Conservation (phyloP, 2,329 filamentous ascomycete species). For the Fusarium veterinarium region DNA sequence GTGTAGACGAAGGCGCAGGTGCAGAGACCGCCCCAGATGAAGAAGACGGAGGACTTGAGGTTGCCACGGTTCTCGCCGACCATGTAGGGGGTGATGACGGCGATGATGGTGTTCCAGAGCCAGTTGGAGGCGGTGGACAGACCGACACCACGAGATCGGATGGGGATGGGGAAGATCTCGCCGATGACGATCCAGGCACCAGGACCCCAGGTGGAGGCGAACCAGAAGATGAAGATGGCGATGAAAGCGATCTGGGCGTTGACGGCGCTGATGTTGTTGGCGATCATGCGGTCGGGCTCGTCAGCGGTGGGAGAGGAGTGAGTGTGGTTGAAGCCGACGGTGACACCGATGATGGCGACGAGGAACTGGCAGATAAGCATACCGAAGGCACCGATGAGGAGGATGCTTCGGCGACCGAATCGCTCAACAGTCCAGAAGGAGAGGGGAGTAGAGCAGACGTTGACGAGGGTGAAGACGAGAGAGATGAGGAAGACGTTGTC, state of each 20-base stretch:
- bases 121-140: constrained; percentile 75
- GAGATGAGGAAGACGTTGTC: constrained; percentile 83
- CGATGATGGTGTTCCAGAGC: constrained; percentile 81
- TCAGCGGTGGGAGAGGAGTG: constrained; percentile 55
- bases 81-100: constrained; percentile 78
- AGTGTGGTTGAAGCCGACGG: constrained; percentile 64
- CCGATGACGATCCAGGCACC: constrained; percentile 85
- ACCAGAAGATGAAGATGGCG: constrained; percentile 93
- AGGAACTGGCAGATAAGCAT: constrained; percentile 92
- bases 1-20: constrained; percentile 69
- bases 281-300: constrained; percentile 53
- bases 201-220: constrained; percentile 89
- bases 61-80: constrained; percentile 56
- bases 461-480: constrained; percentile 88
- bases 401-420: constrained; percentile 82
- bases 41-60: constrained; percentile 76
- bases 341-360: constrained; percentile 80
- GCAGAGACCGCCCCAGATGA: constrained; percentile 79
- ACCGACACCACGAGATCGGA: constrained; percentile 87
- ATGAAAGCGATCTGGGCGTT: constrained; percentile 84
- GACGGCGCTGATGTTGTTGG: constrained; percentile 64
- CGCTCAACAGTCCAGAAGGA: constrained; percentile 89
- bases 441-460: constrained; percentile 85
- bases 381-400: constrained; percentile 81
- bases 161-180: constrained; percentile 90